phyloP scores from a whole-genome alignment of 352 stramenopile genomes.

The Pythium dissimile region DNA sequence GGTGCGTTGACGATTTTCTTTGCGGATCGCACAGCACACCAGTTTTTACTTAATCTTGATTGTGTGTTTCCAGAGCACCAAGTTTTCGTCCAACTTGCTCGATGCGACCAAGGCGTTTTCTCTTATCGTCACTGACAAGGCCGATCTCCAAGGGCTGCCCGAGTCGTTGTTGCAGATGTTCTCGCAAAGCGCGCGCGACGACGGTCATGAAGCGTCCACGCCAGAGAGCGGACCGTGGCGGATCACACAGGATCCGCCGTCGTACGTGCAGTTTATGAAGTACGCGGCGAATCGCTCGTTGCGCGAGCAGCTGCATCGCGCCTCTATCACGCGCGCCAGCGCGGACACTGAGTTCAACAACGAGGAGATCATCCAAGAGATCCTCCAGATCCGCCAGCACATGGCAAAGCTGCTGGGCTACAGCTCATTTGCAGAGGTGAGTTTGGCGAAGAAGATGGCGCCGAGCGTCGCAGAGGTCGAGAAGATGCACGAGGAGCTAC shows the following conservation, averaged over 20 bases:
- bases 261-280: constrained; percentile 95
- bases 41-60: no score
- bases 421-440: constrained; percentile 91
- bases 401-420: constrained; percentile 93
- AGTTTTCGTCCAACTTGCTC: constrained; percentile 97
- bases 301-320: constrained; percentile 92
- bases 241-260: constrained; percentile 93
- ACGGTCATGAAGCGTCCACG: constrained; percentile 62
- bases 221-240: constrained; percentile 90
- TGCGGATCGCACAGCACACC: no score
- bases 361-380: constrained; percentile 91
- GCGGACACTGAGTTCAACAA: constrained; percentile 87
- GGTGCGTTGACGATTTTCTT: constrained; percentile 29
- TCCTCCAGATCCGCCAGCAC: constrained; percentile 90
- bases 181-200: constrained; percentile 77
- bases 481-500: constrained; percentile 92
- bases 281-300: constrained; percentile 89
- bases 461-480: constrained; percentile 87
- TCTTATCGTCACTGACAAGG: constrained; percentile 82
- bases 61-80: constrained; percentile 66
- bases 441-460: constrained; percentile 96
- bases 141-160: constrained; percentile 89
- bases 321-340: constrained; percentile 90
- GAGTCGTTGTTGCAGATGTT: constrained; percentile 90
- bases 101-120: constrained; percentile 96